phyloP scores from a whole-genome alignment of 2,329 filamentous ascomycete species.

The Fusarium nematophilum region DNA sequence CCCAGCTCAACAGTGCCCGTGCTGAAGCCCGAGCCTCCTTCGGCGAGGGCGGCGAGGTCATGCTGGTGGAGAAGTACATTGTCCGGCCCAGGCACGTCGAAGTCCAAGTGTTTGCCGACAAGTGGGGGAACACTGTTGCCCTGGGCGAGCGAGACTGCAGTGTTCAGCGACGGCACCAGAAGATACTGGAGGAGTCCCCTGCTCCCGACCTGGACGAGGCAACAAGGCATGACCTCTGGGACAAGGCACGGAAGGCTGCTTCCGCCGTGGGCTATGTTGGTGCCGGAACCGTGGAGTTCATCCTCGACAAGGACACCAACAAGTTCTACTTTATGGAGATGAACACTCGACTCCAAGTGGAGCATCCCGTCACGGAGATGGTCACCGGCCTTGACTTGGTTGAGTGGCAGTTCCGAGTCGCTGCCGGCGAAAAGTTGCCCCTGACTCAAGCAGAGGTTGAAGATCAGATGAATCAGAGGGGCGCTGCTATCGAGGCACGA shows the following conservation, averaged over 20 bases:
- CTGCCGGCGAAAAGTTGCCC: constrained; percentile 67
- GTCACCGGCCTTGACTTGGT: constrained; percentile 81
- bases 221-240: constrained; percentile 71
- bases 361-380: constrained; percentile 89
- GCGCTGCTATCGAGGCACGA: constrained; percentile 92
- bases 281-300: constrained; percentile 90
- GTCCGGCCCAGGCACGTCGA: constrained; percentile 85
- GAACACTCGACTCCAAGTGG: constrained; percentile 92
- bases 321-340: constrained; percentile 88
- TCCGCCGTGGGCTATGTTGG: constrained; percentile 88
- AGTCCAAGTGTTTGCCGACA: constrained; percentile 90
- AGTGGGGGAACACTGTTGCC: constrained; percentile 80
- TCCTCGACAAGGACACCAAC: constrained; percentile 84
- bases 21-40: constrained; percentile 83
- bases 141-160: constrained; percentile 91
- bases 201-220: constrained; percentile 73
- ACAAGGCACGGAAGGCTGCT: constrained; percentile 72
- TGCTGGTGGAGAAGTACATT: constrained; percentile 88
- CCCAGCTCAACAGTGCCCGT: constrained; percentile 77
- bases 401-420: constrained; percentile 91
- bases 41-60: constrained; percentile 80
- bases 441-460: constrained; percentile 74
- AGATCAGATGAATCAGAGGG: constrained; percentile 76
- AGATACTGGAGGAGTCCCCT: constrained; percentile 90
- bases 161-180: constrained; percentile 87